Evolutionary conservation across 2,329 filamentous ascomycete genomes (phyloP), one percentile per base, ranked within the genome.

Genomic region (Monilinia polystroma): DNA sequence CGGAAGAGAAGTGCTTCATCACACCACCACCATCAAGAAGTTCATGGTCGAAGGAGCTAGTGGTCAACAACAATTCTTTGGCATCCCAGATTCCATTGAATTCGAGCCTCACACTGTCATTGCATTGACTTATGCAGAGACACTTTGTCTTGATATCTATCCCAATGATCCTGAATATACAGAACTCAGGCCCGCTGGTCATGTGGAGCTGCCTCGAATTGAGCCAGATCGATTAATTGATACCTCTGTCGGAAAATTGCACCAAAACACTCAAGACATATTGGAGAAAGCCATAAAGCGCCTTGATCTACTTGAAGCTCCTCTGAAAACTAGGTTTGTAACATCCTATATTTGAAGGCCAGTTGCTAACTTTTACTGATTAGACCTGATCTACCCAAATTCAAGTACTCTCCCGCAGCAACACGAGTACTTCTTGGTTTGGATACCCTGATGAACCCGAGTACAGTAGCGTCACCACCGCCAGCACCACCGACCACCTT

Each of bases 71-170:
- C 20, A 4, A 14, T 57, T 23, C 20, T 57, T 14, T 57, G 35
- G 2, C 32, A 16, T 38, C 14, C 35, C 35, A 26, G 20, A 26
- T 6, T 6, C 29, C 32, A 8, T 57, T 10, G 10, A 41, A 52
- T 16, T 52, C 16, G 23, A 23, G 14, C 23, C 1, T 18, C 51
- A 52, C 2, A 52, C 51, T 29, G 51, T 29, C 23, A 26, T 51
- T 29, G 51, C 7, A 52, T 52, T 52, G 51, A 29, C 23, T 52
- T 52, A 29, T 29, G 14, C 11, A 29, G 51, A 16, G 11, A 16
- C 51, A 6, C 51, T 10, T 16, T 53, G 51, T 53, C 51, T 53
- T 53, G 14, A 53, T 53, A 53, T 53, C 26, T 32, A 53, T 53
- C 51, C 51, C 14, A 53, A 53, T 32, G 51, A 53, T 18, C 26